Conservation (phyloP, 225 moss, liverwort and hornwort species). For the Pseudisothecium myosuroides region DNA sequence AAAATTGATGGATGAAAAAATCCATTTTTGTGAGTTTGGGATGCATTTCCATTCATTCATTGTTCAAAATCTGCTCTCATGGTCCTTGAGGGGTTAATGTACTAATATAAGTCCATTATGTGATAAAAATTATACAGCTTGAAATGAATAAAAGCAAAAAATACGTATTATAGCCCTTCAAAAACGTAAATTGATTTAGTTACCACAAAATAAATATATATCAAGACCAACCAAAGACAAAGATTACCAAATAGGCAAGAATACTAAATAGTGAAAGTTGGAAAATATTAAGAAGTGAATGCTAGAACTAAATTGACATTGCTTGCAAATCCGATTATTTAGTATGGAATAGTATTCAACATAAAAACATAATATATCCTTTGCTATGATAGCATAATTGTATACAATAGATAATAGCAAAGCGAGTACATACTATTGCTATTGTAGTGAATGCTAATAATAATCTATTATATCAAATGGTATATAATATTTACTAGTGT, state of each 20-base stretch:
- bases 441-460: background rate
- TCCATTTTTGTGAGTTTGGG: too few species aligned
- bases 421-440: background rate
- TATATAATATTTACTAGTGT: background rate
- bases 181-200: background rate
- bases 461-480: background rate
- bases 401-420: background rate
- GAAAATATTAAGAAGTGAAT: too few species aligned
- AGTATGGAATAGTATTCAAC: too few species aligned
- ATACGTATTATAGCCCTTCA: too few species aligned
- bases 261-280: too few species aligned
- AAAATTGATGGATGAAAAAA: too few species aligned
- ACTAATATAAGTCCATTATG: background rate
- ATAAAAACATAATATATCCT: background rate
- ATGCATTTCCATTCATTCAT: too few species aligned
- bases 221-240: background rate
- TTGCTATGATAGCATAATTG: background rate
- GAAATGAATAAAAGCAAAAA: background rate
- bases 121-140: background rate
- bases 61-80: too few species aligned
- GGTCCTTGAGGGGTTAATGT: too few species aligned
- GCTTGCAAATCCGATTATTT: background rate
- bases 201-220: background rate
- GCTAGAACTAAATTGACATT: background rate
- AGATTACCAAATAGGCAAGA: background rate